Evolutionary conservation across 495 filamentous ascomycete genomes (phyloP), one percentile per base, ranked within the genome.

Genomic region (Filosporella fistucella): DNA sequence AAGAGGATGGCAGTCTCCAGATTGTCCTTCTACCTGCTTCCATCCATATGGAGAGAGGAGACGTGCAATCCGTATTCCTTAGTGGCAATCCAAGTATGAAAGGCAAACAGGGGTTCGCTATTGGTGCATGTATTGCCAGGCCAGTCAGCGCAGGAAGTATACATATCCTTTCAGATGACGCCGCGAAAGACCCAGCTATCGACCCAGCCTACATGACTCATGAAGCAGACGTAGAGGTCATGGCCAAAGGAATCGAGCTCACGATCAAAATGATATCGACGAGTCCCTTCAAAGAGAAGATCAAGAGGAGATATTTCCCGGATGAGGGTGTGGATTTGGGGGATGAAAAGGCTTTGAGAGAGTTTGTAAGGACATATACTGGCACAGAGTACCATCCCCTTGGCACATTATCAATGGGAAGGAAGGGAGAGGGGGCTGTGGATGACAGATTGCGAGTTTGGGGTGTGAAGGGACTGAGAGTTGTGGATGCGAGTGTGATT

Each of bases 401-500:
- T 1, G 63, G 66, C 8, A 68, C 59, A 2, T 49, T 35, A 16
- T 17, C 38, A 1, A 44, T 56, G 24, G 58, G 64, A 17, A 50
- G 69, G 23, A 60, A 35, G 32, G 42, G 50, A 5, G 63, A 60
- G 20, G 57, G 68, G 10, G 73, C 82, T 1, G 74, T 76, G 0
- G 76, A 76, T 52, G 67, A 72, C n/a, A 62, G 68, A 26, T 53
- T 81, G 14, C 66, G 70, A 40, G 74, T 82, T 0, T 68, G 74
- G 12, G 75, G 75, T 0, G 69, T 76, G 0, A 58, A 69, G n/a
- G 68, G 74, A 6, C 49, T 83, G 51, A 64, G 80, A 41, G 76
- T 83, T 10, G 80, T 84, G 0, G 81, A 84, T 62, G 80, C 78
- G 11, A 75, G 68, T 11, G 68, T 77, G 8, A 79, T 71, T 43